A percentile compares a stretch with the other conserved stretches of the same genome.
These are phyloP conservation scores for Monsonia emarginata DNA, from an alignment of 441 rosid species.

Conservation along the genomic window DNA sequence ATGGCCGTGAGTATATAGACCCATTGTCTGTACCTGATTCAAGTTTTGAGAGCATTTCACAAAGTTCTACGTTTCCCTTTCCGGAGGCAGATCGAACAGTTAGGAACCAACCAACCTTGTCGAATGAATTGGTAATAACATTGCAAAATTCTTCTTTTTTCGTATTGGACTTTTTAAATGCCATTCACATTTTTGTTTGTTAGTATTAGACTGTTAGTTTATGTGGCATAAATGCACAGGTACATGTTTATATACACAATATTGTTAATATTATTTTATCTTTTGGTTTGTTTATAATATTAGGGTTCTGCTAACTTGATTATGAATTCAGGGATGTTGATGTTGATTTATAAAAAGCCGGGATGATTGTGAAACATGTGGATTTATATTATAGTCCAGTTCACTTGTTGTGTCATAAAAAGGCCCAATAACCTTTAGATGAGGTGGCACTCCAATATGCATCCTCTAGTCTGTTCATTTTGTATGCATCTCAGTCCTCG, in stretches of 20 bases:
- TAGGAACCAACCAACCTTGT: slow-evolving; percentile 22
- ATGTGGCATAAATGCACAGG: too few species aligned
- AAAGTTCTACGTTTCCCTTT: slow-evolving; percentile 16
- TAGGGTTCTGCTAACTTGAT: too few species aligned
- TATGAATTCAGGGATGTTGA: too few species aligned
- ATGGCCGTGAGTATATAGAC: slow-evolving; percentile 15
- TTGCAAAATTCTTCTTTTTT: background rate
- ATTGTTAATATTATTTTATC: too few species aligned
- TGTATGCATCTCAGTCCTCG: background rate
- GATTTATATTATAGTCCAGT: too few species aligned
- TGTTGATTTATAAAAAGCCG: too few species aligned
- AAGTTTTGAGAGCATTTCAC: slow-evolving; percentile 17
- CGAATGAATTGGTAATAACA: slow-evolving; percentile 28
- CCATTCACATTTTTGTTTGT: background rate
- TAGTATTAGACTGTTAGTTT: background rate
- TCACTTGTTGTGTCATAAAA: too few species aligned
- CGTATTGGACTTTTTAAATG: background rate
- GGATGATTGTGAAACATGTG: too few species aligned
- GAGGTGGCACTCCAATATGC: too few species aligned
- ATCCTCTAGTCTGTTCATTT: background rate
- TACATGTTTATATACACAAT: too few species aligned
- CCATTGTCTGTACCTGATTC: slow-evolving; percentile 20
- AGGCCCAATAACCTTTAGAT: too few species aligned
- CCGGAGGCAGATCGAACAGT: slow-evolving; percentile 15
- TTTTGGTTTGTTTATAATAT: too few species aligned